Evolutionary conservation across 768 basidiomycete genomes (phyloP), one percentile per base, ranked within the genome.

Genomic region (Crassisporium funariophilum): DNA sequence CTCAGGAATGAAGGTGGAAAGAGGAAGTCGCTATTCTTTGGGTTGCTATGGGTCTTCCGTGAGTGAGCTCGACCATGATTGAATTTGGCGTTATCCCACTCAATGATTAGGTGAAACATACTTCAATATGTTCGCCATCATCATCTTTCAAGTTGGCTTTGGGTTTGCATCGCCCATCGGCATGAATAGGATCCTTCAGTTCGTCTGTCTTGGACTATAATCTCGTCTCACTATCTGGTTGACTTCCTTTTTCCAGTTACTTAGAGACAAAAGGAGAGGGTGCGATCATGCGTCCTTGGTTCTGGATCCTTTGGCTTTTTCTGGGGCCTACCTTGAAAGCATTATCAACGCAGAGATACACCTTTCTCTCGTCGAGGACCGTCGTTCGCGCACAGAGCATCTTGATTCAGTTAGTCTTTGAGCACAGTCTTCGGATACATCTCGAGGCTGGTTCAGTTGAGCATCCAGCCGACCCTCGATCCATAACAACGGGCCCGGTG

Each of bases 221-320:
- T n/a, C n/a, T n/a, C n/a, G n/a, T n/a, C n/a, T n/a, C n/a, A n/a
- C n/a, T n/a, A n/a, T n/a, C n/a, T n/a, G n/a, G n/a, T n/a, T n/a
- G n/a, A n/a, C n/a, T n/a, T n/a, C n/a, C n/a, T 54, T 41, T 83
- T 5, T 72, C 79, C 52, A 83, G 77, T 39, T 82, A 86, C 56
- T 65, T 88, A 20, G 84, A 88, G 62, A 70, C 60, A 5, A 63
- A 68, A 10, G 79, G 78, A 4, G 57, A 72, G 47, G 70, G 63
- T 25, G 72, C 80, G 0, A 52, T 64, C 8, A 61, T 84, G 24
- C 75, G 75, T 20, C 57, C 57, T 7, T 58, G 57, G 57, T 77
- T 88, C 10, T 89, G 86, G 85, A 75, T 88, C 17, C 21, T 64
- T 0, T 66, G 66, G 55, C 67, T 84, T 13, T 75, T 82, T 53